Conservation (phyloP, 306 rosid genomes). For the Carpinus viminea region DNA sequence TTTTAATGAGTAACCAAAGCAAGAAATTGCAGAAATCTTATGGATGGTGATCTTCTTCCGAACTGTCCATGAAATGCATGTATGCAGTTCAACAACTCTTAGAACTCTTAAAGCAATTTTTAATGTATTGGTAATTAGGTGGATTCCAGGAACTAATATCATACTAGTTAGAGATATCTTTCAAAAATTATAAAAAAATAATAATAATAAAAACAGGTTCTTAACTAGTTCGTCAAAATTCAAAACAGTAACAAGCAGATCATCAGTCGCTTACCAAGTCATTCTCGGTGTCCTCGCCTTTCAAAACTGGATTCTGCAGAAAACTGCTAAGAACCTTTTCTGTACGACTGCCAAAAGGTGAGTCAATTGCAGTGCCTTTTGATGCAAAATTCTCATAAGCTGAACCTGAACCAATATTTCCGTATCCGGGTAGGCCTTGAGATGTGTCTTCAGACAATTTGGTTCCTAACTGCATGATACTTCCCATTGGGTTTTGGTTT, state of each 20-base stretch:
- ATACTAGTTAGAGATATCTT: neutral
- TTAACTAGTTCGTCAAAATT: too few relatives aligned
- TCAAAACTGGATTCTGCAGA: conserved; percentile 74
- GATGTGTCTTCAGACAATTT: conserved; percentile 42
- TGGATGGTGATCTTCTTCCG: neutral
- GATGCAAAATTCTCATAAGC: conserved; percentile 41
- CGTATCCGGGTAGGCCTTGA: conserved; percentile 48
- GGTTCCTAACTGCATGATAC: conserved; percentile 46
- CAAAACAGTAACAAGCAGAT: neutral
- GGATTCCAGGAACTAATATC: neutral
- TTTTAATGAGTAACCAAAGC: neutral
- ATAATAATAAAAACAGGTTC: too few relatives aligned
- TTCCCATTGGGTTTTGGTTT: conserved; percentile 48
- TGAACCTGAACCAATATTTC: conserved; percentile 39
- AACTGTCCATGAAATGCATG: neutral
- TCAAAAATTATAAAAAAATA: neutral
- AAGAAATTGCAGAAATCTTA: neutral
- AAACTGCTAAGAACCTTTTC: conserved; percentile 75
- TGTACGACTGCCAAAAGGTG: conserved; percentile 59
- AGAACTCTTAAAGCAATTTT: too few relatives aligned
- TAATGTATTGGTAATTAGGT: neutral
- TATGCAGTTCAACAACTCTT: too few relatives aligned
- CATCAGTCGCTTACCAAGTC: conserved; percentile 52
- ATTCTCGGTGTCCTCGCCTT: conserved; percentile 54
- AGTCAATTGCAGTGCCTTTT: conserved; percentile 38